These are phyloP conservation scores for Monosporascus sp. DNA, from an alignment of 2,329 filamentous ascomycete genomes.

Conservation along the genomic window DNA sequence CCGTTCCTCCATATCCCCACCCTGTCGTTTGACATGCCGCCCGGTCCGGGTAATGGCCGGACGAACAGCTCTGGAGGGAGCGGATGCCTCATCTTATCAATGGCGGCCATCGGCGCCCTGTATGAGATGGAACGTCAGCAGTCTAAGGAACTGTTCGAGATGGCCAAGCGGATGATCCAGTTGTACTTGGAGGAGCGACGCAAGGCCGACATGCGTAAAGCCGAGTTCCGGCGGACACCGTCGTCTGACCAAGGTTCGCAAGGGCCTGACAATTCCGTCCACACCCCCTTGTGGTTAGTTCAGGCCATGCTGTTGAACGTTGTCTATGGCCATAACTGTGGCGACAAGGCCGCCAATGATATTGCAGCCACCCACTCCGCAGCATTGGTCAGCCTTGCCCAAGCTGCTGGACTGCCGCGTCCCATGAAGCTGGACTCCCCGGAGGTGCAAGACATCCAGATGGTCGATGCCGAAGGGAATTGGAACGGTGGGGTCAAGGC, in stretches of 20 bases:
- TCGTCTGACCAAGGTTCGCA: constrained; percentile 42
- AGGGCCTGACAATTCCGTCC: constrained; percentile 54
- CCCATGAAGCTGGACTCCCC: constrained; percentile 39
- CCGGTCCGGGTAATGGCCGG: constrained; percentile 58
- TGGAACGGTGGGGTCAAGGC: constrained; percentile 39
- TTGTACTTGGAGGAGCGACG: constrained; percentile 87
- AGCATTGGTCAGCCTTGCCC: constrained; percentile 82
- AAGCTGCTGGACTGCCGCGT: constrained; percentile 70
- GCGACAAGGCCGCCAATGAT: constrained; percentile 83
- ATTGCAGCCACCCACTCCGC: constrained; percentile 91
- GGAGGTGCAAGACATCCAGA: constrained; percentile 50
- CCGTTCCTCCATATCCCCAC: constrained; percentile 94
- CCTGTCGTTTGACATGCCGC: constrained; percentile 78
- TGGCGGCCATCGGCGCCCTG: constrained; percentile 68
- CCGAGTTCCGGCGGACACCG: constrained; percentile 49
- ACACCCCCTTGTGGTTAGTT: constrained; percentile 89
- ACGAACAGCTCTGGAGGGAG: constrained; percentile 65
- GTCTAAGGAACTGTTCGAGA: constrained; percentile 83
- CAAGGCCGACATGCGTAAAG: constrained; percentile 72
- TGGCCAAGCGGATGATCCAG: constrained; percentile 92
- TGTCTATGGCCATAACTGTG: constrained; percentile 91
- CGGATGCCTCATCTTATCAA: constrained; percentile 80
- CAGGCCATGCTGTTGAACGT: constrained; percentile 97
- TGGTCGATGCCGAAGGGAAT: constrained; percentile 46
- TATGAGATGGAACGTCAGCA: constrained; percentile 79